A percentile compares a stretch with the other conserved stretches of the same genome.
Conservation (phyloP, 768 basidiomycete genomes). For the Termitomyces sp. region DNA sequence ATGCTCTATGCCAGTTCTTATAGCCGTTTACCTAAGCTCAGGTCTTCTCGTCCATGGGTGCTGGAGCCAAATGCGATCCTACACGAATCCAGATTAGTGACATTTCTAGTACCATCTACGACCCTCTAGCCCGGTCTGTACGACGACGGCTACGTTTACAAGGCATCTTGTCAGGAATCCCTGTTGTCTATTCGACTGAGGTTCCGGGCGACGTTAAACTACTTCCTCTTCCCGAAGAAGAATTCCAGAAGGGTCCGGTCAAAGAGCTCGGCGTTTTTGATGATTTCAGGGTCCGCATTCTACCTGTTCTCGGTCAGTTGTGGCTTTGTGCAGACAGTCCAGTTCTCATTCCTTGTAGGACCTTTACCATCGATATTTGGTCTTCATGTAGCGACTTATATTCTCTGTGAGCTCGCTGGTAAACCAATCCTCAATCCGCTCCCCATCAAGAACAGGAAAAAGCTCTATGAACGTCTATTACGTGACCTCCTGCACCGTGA, state of each 20-base stretch:
- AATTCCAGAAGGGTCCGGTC: conserved; percentile 86
- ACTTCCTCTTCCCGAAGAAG: conserved; percentile 87
- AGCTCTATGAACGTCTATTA: conserved; percentile 78
- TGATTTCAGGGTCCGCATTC: conserved; percentile 90
- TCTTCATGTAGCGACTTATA: conserved; percentile 83
- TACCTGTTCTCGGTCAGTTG: conserved; percentile 80
- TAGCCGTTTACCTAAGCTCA: conserved; percentile 37
- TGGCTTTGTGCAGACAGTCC: background rate
- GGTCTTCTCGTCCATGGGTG: conserved; percentile 98
- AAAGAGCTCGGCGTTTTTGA: conserved; percentile 89
- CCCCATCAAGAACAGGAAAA: conserved; percentile 81
- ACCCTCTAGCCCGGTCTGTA: conserved; percentile 91
- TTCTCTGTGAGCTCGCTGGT: conserved; percentile 81
- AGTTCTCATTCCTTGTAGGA: conserved; percentile 35
- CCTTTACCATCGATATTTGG: conserved; percentile 91
- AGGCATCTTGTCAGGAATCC: conserved; percentile 66
- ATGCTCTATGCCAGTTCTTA: background rate
- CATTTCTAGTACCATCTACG: conserved; percentile 89
- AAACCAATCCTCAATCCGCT: conserved; percentile 83
- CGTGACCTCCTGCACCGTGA: conserved; percentile 78
- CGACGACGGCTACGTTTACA: conserved; percentile 68
- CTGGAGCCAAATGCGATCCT: conserved; percentile 92
- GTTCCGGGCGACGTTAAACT: conserved; percentile 86
- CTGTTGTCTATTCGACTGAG: conserved; percentile 95
- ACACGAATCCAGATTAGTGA: conserved; percentile 95